Conservation (phyloP, 495 filamentous ascomycete species). For the Daldinia childiae region DNA sequence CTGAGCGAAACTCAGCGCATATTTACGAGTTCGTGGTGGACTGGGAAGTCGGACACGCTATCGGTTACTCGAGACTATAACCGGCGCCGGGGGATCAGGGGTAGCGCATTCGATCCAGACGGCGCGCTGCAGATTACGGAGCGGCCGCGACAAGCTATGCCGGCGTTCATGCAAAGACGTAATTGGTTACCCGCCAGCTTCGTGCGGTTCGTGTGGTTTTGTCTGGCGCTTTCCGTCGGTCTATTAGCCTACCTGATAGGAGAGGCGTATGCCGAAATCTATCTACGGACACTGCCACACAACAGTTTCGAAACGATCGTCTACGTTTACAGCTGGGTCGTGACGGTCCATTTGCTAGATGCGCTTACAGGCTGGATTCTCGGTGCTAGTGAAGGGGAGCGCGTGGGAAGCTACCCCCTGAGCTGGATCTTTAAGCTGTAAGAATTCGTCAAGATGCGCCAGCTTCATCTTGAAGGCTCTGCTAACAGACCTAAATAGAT, state of each 20-base stretch:
- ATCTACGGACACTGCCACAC: constrained; percentile 70
- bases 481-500: constrained; percentile 52
- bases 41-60: constrained; percentile 58
- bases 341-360: constrained; percentile 68
- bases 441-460: constrained; percentile 18
- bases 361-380: constrained; percentile 69
- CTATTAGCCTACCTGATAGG: constrained; percentile 69
- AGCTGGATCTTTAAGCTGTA: constrained; percentile 72
- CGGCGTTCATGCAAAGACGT: constrained; percentile 52
- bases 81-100: constrained; percentile 45
- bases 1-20: constrained; percentile 70
- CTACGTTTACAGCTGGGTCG: constrained; percentile 73
- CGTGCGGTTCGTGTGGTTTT: constrained; percentile 73
- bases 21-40: constrained; percentile 69
- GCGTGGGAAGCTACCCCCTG: constrained; percentile 70
- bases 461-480: constrained; percentile 10
- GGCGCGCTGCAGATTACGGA: constrained; percentile 41
- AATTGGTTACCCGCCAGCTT: constrained; percentile 68
- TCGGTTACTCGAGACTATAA: constrained; percentile 40
- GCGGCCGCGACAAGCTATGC: constrained; percentile 38
- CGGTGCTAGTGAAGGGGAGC: constrained; percentile 64
- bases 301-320: constrained; percentile 69
- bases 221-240: constrained; percentile 65
- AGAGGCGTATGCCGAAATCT: constrained; percentile 73
- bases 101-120: constrained; percentile 47